Conservation (phyloP, 805 yeast species). For the Saccharomycodes ludwigii region DNA sequence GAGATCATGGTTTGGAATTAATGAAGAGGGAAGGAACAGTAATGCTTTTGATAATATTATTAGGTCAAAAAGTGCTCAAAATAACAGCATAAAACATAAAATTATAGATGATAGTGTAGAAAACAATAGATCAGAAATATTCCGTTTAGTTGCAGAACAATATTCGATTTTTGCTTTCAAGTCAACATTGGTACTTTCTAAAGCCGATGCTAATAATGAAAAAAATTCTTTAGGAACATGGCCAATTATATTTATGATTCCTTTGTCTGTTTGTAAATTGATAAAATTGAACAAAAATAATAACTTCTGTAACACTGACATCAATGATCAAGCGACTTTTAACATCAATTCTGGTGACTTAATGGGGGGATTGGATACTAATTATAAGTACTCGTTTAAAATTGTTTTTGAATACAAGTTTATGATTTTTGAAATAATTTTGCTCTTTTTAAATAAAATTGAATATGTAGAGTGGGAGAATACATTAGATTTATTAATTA, state of each 20-base stretch:
- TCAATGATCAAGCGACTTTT: too few species aligned
- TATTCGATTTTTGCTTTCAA: constrained; percentile 31
- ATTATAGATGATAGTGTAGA: constrained; percentile 1
- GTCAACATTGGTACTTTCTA: constrained; percentile 2
- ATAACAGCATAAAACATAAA: constrained; percentile 2
- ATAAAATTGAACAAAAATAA: constrained; percentile 16
- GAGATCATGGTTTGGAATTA: too few species aligned
- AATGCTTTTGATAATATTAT: too few species aligned
- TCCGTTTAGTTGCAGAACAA: constrained; percentile 34
- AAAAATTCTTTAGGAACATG: neutral
- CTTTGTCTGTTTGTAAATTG: constrained; percentile 27
- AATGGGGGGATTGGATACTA: constrained; percentile 22
- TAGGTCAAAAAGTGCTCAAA: constrained; percentile 3
- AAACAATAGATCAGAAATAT: constrained; percentile 8
- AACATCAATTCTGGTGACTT: constrained; percentile 19
- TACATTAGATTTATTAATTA: constrained; percentile 18
- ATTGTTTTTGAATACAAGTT: constrained; percentile 33
- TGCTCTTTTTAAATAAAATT: constrained; percentile 19
- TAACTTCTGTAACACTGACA: too few species aligned
- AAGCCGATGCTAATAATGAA: neutral
- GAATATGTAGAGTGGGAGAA: constrained; percentile 35
- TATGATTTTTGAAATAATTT: constrained; percentile 32
- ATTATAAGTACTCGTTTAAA: constrained; percentile 27
- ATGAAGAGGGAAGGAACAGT: too few species aligned
- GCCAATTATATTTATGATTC: constrained; percentile 32